Evolutionary conservation across 139 green algal species (phyloP).

Genomic region (Haematococcus sp.): DNA sequence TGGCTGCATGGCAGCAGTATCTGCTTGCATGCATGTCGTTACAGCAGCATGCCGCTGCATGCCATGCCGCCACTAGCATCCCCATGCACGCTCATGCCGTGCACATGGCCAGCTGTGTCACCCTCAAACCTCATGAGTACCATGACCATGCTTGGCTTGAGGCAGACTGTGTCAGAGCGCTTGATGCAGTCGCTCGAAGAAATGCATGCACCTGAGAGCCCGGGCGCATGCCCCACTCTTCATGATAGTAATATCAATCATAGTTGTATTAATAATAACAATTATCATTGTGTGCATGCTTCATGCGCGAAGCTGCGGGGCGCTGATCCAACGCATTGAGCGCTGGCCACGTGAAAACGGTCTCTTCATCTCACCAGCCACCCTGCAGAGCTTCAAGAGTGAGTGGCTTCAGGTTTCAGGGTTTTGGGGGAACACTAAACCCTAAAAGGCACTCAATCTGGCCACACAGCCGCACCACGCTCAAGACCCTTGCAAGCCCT

Average conservation of each 20-base stretch:
- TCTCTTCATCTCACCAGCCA: slow-evolving; percentile 68
- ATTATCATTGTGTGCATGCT: no score
- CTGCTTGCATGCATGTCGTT: background rate
- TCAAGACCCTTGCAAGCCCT: background rate
- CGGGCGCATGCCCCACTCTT: no score
- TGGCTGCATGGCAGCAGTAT: background rate
- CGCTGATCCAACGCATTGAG: slow-evolving; percentile 55
- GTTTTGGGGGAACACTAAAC: background rate
- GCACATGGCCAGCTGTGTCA: background rate
- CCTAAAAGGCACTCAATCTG: background rate
- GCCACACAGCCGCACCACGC: background rate
- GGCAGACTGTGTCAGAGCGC: no score
- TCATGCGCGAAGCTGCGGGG: slow-evolving; percentile 49
- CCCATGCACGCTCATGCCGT: background rate
- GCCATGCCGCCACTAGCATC: background rate
- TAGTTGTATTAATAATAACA: no score
- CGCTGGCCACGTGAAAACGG: slow-evolving; percentile 46
- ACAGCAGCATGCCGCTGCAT: no score
- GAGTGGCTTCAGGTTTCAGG: slow-evolving; percentile 4
- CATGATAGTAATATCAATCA: no score
- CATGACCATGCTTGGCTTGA: no score
- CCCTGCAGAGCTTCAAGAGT: slow-evolving; percentile 65
- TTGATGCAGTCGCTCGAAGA: no score
- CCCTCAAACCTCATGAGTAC: no score
- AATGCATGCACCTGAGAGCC: no score